phyloP scores from a whole-genome alignment of 2,329 filamentous ascomycete species.

The Aspergillus fumigatiaffinis region DNA sequence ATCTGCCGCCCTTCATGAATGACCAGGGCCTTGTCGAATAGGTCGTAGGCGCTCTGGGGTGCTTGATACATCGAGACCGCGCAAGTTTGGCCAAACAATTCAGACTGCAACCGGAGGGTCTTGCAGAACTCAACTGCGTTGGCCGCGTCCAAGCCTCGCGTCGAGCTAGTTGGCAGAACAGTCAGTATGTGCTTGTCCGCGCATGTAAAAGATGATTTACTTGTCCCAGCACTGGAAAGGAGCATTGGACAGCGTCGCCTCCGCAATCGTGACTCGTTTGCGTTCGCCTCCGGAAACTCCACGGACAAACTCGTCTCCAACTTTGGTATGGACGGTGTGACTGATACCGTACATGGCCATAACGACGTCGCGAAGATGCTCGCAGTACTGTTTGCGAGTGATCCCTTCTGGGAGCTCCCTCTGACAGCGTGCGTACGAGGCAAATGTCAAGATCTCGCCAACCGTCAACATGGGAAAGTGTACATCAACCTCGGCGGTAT shows the following conservation, averaged over 20 bases:
- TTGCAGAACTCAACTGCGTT: constrained; percentile 57
- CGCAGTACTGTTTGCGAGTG: constrained; percentile 41
- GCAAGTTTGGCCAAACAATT: constrained; percentile 48
- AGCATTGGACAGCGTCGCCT: constrained; percentile 47
- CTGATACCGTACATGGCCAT: constrained; percentile 44
- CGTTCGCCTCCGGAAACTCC: constrained; percentile 60
- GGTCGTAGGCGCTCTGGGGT: constrained; percentile 47
- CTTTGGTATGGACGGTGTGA: constrained; percentile 51
- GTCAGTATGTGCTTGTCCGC: too few relatives aligned
- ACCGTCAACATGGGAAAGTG: constrained; percentile 77
- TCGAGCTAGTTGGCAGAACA: constrained; percentile 21
- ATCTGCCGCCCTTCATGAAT: constrained; percentile 74
- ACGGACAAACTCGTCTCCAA: constrained; percentile 54
- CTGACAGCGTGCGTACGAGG: constrained; percentile 60
- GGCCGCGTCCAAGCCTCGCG: constrained; percentile 50
- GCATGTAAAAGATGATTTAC: constrained; percentile 1
- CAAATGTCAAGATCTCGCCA: constrained; percentile 74
- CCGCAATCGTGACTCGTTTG: constrained; percentile 60
- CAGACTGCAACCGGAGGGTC: constrained; percentile 48
- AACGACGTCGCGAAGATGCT: constrained; percentile 43
- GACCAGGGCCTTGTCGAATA: constrained; percentile 70
- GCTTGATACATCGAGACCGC: constrained; percentile 56
- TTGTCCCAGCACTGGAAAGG: constrained; percentile 49
- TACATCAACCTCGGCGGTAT: constrained; percentile 79
- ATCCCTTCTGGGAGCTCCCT: constrained; percentile 36